Base-by-base conservation (phyloP, 371 early-diverging fungal species). In the Saksenaea vasiformis region DNA sequence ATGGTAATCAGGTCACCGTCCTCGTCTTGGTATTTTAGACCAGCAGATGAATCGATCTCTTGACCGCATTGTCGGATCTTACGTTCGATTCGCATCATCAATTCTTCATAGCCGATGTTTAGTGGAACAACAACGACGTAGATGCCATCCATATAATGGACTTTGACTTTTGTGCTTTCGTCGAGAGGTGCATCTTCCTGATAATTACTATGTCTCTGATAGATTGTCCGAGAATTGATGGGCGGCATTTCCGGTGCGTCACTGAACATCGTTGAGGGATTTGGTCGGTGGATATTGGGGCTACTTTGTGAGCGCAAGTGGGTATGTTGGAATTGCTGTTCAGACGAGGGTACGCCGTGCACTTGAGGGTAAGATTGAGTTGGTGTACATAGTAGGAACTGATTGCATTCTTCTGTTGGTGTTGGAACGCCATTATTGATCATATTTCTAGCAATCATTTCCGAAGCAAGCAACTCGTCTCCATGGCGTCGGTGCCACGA, bases 1-100 rank as follows among this genome's bases (percentile, higher is more conserved):
- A 95, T 85, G 37, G 83, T 85, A 26, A 93, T 85, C 59, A 86
- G 82, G 68, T 95, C 94, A 27, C 91, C 90, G 60, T 94, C 95
- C 68, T 94, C 94, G 68, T 95, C 95, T 66, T 82, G 83, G 72
- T 93, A 95, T 62, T 88, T 84, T 58, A 94, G 82, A 39, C 85
- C 80, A 28, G 93, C 58, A 37, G 54, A 28, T 43, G 73, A 58
- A 22, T 79, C 64, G 13, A 54, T 60, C 5, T 73, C 62, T 56
- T 82, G 67, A 5, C 53, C 56, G 11, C 55, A 54, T 31, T 39
- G 28, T 13, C 60, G 54, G 61, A 94, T 85, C 75, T 95, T 95
- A 58, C 89, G 79, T 72, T 92, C 92, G 10, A 95, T 87, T 35
- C 88, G 81, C 41, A 81, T 81, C 15, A 83, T 71, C 39, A 96